Evolutionary conservation across 2,329 filamentous ascomycete genomes (phyloP).

Genomic region (Cucurbitaria berberidis): DNA sequence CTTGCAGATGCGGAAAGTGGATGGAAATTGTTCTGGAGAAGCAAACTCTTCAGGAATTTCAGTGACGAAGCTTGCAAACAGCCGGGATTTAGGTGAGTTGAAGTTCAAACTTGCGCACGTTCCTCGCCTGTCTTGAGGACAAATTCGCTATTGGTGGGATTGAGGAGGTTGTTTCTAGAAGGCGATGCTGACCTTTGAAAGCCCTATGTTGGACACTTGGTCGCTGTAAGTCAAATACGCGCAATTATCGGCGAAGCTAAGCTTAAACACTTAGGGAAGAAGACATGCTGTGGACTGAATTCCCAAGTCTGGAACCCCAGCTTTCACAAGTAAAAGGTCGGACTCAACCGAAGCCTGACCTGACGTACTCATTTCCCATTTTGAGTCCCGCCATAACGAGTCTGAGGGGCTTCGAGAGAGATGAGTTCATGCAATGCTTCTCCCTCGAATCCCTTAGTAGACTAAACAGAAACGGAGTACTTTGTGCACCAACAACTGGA

Average conservation of each 20-base stretch:
- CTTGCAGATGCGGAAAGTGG: background rate
- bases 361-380: constrained; percentile 14
- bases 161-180: background rate
- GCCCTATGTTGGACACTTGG: background rate
- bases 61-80: constrained; percentile 1
- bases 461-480: background rate
- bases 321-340: background rate
- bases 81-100: constrained; percentile 4
- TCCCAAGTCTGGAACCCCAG: background rate
- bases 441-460: background rate
- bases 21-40: constrained; percentile 8
- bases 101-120: background rate
- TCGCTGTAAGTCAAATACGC: constrained; percentile 6
- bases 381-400: background rate
- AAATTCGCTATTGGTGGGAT: background rate
- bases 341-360: constrained; percentile 5
- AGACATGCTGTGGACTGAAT: constrained; percentile 5
- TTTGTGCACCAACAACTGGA: constrained; percentile 8
- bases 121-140: background rate
- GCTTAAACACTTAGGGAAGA: background rate
- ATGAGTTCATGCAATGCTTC: constrained; percentile 3
- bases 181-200: too few species aligned
- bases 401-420: background rate
- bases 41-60: background rate
- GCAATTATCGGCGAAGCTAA: background rate